A percentile compares a stretch with the other conserved stretches of the same genome.
Evolutionary conservation across 2,329 filamentous ascomycete species (phyloP).

Genomic region (Corinectria fuckeliana): DNA sequence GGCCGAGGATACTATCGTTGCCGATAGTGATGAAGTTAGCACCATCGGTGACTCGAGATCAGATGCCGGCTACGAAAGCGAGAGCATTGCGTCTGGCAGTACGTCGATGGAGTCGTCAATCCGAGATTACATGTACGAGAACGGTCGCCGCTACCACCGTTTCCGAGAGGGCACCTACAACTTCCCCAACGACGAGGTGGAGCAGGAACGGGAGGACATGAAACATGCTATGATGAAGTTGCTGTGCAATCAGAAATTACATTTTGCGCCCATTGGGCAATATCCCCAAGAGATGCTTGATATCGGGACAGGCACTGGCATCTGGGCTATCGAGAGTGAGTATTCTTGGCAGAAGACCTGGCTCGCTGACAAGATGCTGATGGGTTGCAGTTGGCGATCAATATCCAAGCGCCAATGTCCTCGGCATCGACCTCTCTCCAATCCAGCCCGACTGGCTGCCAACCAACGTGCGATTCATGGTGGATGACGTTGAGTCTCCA

Average conservation of each 20-base stretch:
- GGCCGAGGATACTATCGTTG: conserved; percentile 46
- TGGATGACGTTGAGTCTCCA: conserved; percentile 63
- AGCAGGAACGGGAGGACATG: conserved; percentile 65
- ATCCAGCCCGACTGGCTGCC: conserved; percentile 60
- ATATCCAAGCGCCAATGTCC: conserved; percentile 51
- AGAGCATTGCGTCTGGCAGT: conserved; percentile 44
- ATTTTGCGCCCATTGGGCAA: conserved; percentile 58
- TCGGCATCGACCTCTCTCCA: conserved; percentile 55
- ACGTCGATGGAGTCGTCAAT: conserved; percentile 50
- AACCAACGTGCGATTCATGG: conserved; percentile 61
- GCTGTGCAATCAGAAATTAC: conserved; percentile 55
- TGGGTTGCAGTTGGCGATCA: conserved; percentile 52
- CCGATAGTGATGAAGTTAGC: conserved; percentile 41
- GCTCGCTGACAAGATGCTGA: conserved; percentile 14
- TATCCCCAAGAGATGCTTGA: conserved; percentile 60
- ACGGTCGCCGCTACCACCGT: conserved; percentile 65
- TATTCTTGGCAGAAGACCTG: background rate
- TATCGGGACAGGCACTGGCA: conserved; percentile 64
- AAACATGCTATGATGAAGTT: conserved; percentile 60
- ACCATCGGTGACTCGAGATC: conserved; percentile 32
- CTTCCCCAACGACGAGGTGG: conserved; percentile 66
- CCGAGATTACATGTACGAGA: conserved; percentile 60
- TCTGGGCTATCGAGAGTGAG: conserved; percentile 64
- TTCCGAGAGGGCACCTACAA: conserved; percentile 62
- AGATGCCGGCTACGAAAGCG: conserved; percentile 48